Conservation (phyloP, 106 monocot genomes). For the Phalaenopsis equestris region DNA sequence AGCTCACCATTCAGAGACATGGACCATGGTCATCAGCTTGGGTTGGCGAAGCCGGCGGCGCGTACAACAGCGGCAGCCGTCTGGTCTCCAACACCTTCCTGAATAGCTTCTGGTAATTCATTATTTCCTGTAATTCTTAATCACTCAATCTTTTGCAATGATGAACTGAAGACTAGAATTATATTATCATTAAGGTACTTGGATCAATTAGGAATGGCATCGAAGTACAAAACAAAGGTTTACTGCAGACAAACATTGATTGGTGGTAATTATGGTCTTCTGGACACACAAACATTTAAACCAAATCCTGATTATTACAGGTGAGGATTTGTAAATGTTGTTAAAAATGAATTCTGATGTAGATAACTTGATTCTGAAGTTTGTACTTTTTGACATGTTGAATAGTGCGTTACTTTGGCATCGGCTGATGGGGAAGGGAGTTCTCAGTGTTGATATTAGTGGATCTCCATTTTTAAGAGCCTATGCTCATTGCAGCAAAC, state of each 20-base stretch:
- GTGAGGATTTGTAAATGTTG: constrained; percentile 7
- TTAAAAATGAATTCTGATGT: not conserved
- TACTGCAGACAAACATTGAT: constrained; percentile 76
- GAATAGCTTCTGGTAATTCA: constrained; percentile 78
- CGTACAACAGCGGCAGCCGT: constrained; percentile 78
- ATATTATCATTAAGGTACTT: constrained; percentile 57
- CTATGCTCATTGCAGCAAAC: constrained; percentile 71
- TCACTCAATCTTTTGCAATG: not conserved
- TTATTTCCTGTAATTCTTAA: not conserved
- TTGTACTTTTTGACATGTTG: not conserved
- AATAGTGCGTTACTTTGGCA: constrained; percentile 72
- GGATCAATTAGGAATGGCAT: constrained; percentile 88
- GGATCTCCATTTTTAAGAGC: constrained; percentile 64
- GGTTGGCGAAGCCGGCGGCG: constrained; percentile 94
- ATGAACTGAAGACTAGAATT: not conserved
- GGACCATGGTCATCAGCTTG: constrained; percentile 93
- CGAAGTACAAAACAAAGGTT: constrained; percentile 56
- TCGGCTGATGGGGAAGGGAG: constrained; percentile 75
- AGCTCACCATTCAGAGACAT: constrained; percentile 51
- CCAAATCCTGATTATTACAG: constrained; percentile 98
- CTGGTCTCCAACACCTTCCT: constrained; percentile 68
- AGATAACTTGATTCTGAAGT: not conserved
- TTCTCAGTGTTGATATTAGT: constrained; percentile 46
- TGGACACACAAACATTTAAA: constrained; percentile 56
- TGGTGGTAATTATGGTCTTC: constrained; percentile 93